Evolutionary conservation across 2,329 filamentous ascomycete genomes (phyloP).

Genomic region (Aspergillus carbonarius): DNA sequence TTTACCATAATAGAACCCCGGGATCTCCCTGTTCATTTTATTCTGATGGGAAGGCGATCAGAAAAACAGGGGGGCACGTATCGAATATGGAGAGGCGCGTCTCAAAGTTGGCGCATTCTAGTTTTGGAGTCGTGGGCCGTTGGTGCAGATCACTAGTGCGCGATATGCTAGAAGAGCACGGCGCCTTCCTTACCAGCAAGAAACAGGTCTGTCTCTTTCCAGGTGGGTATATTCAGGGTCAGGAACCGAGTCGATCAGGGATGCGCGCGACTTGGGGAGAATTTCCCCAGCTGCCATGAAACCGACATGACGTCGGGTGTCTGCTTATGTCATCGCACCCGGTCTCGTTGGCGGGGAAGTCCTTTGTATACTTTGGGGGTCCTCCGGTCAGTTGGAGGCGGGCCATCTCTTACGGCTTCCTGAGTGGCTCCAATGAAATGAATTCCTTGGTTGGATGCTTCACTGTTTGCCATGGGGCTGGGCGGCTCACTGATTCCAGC

Average conservation of each 20-base stretch:
- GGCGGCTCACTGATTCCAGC: no score
- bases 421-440: no score
- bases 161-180: background rate
- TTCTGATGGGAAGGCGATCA: background rate
- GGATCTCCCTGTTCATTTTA: conserved; percentile 34
- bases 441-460: no score
- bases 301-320: background rate
- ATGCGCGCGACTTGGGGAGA: background rate
- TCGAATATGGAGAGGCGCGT: background rate
- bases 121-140: background rate
- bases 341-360: no score
- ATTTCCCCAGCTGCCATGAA: background rate
- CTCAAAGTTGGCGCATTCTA: background rate
- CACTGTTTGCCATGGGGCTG: no score
- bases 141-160: background rate
- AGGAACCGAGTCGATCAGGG: background rate
- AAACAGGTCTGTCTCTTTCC: background rate
- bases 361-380: background rate
- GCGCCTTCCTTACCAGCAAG: background rate
- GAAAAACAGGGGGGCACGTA: background rate
- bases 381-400: no score
- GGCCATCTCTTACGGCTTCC: no score
- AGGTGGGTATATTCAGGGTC: background rate
- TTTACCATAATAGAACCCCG: conserved; percentile 37
- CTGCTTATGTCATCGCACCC: background rate